Conservation (phyloP, 768 basidiomycete genomes). For the Trametes cubensis region DNA sequence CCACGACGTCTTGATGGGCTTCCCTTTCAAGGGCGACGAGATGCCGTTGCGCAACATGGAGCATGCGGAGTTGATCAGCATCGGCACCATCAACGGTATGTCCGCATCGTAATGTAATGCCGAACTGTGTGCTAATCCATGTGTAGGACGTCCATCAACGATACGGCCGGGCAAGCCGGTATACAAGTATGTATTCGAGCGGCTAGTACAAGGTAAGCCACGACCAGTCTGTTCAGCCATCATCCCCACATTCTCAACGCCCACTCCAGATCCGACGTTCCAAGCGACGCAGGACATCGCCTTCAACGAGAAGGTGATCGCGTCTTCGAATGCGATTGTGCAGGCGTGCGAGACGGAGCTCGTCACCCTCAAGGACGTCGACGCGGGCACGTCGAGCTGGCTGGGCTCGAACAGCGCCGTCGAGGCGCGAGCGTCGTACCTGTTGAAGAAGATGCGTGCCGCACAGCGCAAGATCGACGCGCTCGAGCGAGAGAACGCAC, state of each 20-base stretch:
- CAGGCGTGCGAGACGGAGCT: slow-evolving; percentile 79
- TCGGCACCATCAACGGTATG: slow-evolving; percentile 73
- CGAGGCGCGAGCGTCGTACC: slow-evolving; percentile 60
- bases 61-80: slow-evolving; percentile 82
- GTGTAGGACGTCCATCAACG: slow-evolving; percentile 74
- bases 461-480: slow-evolving; percentile 68
- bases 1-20: slow-evolving; percentile 76
- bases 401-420: slow-evolving; percentile 54
- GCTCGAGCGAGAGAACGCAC: slow-evolving; percentile 71
- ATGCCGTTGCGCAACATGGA: slow-evolving; percentile 80
- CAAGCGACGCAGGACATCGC: slow-evolving; percentile 79
- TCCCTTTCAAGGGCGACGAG: slow-evolving; percentile 94
- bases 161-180: slow-evolving; percentile 93
- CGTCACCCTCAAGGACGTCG: slow-evolving; percentile 63
- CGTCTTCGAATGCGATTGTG: slow-evolving; percentile 62
- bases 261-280: slow-evolving; percentile 68
- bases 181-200: slow-evolving; percentile 81
- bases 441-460: slow-evolving; percentile 74
- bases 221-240: not conserved
- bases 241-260: not conserved
- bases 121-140: not conserved
- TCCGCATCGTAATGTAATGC: not conserved
- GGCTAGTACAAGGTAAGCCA: slow-evolving; percentile 70
- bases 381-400: slow-evolving; percentile 48
- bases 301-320: slow-evolving; percentile 69